These are phyloP conservation scores for Excoecaria agallocha DNA, from an alignment of 345 rosid genomes.

Conservation along the genomic window DNA sequence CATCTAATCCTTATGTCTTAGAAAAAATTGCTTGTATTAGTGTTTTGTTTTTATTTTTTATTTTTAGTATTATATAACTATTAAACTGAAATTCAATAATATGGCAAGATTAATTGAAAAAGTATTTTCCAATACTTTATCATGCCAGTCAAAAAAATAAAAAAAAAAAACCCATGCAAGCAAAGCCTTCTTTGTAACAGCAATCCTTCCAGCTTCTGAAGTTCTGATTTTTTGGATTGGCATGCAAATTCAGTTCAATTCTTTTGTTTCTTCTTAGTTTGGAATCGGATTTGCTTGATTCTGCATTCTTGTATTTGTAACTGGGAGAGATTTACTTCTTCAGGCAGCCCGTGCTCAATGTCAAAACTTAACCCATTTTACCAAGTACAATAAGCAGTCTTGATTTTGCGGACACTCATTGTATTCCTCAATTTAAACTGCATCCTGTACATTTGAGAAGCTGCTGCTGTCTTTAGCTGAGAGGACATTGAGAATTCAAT, in stretches of 20 bases:
- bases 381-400: neutral
- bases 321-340: neutral
- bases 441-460: neutral
- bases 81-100: neutral
- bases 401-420: neutral
- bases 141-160: too few relatives aligned
- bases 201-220: neutral
- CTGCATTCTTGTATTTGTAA: neutral
- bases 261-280: neutral
- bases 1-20: neutral
- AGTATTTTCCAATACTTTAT: too few relatives aligned
- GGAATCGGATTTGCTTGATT: neutral
- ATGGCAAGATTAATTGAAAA: neutral
- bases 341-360: neutral
- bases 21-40: neutral
- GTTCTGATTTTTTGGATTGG: neutral
- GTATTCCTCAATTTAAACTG: neutral
- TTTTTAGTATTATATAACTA: neutral
- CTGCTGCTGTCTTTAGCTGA: neutral
- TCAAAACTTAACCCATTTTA: neutral
- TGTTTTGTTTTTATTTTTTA: neutral
- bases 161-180: neutral
- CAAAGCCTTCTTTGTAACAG: neutral
- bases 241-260: neutral
- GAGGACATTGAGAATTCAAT: neutral